These are phyloP conservation scores for Mycena venus DNA, from an alignment of 768 basidiomycete species.

Conservation along the genomic window DNA sequence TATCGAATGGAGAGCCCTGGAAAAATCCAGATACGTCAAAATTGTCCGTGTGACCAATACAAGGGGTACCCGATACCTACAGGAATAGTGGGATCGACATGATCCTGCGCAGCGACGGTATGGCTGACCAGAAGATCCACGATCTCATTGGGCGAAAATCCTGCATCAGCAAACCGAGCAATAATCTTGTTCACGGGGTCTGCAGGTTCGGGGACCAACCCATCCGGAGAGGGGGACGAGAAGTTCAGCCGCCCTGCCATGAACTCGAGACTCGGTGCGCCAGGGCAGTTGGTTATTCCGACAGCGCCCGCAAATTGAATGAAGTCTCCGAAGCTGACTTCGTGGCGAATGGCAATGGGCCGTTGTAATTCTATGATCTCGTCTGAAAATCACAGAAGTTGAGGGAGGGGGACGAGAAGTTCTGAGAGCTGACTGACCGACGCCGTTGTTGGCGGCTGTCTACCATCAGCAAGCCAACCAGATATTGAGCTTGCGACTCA, in stretches of 20 bases:
- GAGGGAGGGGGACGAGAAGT: background rate
- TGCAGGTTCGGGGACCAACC: conserved; percentile 52
- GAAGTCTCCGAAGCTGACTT: conserved; percentile 52
- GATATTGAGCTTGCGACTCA: background rate
- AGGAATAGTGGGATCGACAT: conserved; percentile 39
- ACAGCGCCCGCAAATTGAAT: conserved; percentile 53
- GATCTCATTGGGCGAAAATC: conserved; percentile 48
- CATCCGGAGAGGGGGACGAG: conserved; percentile 42
- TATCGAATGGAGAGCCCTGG: conserved; percentile 45
- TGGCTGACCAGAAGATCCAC: conserved; percentile 50
- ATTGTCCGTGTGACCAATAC: too few species aligned
- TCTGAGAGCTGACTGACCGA: conserved; percentile 4
- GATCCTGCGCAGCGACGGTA: conserved; percentile 39
- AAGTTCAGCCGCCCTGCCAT: conserved; percentile 50
- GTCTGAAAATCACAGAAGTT: too few species aligned
- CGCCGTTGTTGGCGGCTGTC: conserved; percentile 40
- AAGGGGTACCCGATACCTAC: too few species aligned
- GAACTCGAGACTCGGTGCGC: conserved; percentile 54
- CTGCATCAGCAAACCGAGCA: too few species aligned
- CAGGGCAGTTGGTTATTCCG: conserved; percentile 53
- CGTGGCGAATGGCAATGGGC: conserved; percentile 44
- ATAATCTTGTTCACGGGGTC: conserved; percentile 42
- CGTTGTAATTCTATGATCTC: conserved; percentile 48
- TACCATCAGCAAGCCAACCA: background rate
- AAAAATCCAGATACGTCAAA: too few species aligned